Evolutionary conservation across 2,329 filamentous ascomycete genomes (phyloP), one percentile per base, ranked within the genome.

Genomic region (Ascochyta rabiei): DNA sequence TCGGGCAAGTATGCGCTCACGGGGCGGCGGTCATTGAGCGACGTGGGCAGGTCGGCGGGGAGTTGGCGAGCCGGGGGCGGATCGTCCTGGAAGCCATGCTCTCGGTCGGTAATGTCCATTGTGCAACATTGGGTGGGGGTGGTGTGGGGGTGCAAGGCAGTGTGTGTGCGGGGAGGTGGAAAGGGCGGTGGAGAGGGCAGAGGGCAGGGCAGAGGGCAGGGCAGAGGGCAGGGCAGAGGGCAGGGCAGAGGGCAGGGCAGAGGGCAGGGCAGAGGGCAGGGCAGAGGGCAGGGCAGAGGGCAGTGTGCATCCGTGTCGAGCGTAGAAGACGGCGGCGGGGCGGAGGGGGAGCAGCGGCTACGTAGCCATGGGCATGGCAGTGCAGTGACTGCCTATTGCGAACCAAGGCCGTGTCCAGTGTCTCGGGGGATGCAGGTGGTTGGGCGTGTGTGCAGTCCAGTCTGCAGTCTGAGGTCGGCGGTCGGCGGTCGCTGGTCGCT

Each of bases 1-100:
- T 83, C 82, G 51, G 89, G 83, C 60, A 87, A 84, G 34, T 48
- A 56, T 59, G 88, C 86, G 41, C 75, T 81, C 4, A 87, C 84
- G 30, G 89, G 84, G 65, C 88, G 85, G 57, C 95, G 86, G 79
- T 99, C 95, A 75, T 99, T 89, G 50, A 99, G 84, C 12, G 93
- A 96, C 63, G 85, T 95, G 10, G 95, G 95, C 31, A 99, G 84
- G 76, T 99, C 95, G 63, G 84, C 79, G 35, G 95, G 95, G 45
- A 98, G 85, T 57, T 77, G 74, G 53, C 78, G 73, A 31, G 77
- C 73, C 61, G 64, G 70, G 35, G 63, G 64, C 26, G 63, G 57
- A 56, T 72, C 71, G 64, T 68, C 72, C 48, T 67, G 59, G 67
- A 63, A 69, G 67, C 63, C 69, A 63, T 70, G 68, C 50, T 75